Percentiles rank a stretch among this genome's conserved stretches.
Conservation (phyloP, 441 rosid species). For the Pelargonium australe region DNA sequence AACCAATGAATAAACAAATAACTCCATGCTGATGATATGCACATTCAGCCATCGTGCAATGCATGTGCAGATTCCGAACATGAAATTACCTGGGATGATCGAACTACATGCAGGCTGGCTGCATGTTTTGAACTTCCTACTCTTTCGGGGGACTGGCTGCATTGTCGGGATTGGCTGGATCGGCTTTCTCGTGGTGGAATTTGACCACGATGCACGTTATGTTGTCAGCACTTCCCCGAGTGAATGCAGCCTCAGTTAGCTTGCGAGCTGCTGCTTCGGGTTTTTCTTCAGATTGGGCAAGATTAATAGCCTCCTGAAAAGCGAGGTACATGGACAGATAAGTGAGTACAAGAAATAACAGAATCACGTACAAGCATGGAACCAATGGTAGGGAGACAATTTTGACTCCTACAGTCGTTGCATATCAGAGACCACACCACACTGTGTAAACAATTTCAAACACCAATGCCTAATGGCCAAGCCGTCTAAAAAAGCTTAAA, state of each 20-base stretch:
- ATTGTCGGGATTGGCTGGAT: constrained; percentile 19
- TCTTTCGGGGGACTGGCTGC: background rate
- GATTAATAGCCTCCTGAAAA: constrained; percentile 74
- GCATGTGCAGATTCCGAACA: constrained; percentile 24
- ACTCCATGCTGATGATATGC: constrained; percentile 21
- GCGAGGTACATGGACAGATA: background rate
- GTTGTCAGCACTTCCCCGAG: constrained; percentile 88
- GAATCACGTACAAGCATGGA: too few species aligned
- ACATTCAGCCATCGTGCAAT: constrained; percentile 21
- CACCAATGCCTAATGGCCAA: too few species aligned
- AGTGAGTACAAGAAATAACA: background rate
- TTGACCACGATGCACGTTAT: constrained; percentile 92
- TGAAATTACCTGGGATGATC: background rate
- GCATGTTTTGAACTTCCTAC: background rate
- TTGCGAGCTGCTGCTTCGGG: constrained; percentile 83
- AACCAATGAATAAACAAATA: constrained; percentile 37
- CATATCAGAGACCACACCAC: too few species aligned
- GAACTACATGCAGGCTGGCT: constrained; percentile 18
- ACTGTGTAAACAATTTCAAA: too few species aligned
- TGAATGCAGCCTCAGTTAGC: constrained; percentile 76
- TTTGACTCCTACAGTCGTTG: too few species aligned
- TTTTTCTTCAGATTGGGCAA: constrained; percentile 62
- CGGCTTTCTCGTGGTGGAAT: constrained; percentile 50
- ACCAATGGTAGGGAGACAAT: too few species aligned
- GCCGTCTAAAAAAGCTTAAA: too few species aligned